phyloP scores from a whole-genome alignment of 208 protist species.

The Crithidia fasciculata region DNA sequence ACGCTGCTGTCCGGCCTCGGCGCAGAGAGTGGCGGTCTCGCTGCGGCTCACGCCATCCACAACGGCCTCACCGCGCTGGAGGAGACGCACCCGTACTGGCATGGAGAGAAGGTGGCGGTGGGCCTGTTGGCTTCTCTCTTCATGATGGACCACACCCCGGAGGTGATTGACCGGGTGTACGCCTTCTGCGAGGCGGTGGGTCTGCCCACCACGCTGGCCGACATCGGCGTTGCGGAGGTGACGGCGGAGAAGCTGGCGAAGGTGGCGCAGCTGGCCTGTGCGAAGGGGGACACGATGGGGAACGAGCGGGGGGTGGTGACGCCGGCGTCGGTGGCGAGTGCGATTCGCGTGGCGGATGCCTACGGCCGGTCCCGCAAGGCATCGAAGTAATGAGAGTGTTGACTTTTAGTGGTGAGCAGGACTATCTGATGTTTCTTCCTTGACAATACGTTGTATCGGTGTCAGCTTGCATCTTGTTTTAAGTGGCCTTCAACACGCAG shows the following conservation, averaged over 20 bases:
- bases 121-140: conserved; percentile 30
- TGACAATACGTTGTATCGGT: too few species aligned
- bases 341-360: conserved; percentile 21
- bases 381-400: background rate
- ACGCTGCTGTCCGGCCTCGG: conserved; percentile 40
- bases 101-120: conserved; percentile 42
- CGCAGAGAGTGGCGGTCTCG: conserved; percentile 31
- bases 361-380: conserved; percentile 22
- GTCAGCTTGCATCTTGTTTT: too few species aligned
- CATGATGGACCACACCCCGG: conserved; percentile 24
- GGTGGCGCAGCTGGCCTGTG: conserved; percentile 21
- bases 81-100: conserved; percentile 28
- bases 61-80: conserved; percentile 34
- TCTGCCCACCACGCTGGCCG: conserved; percentile 36
- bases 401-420: too few species aligned
- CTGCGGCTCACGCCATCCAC: conserved; percentile 39
- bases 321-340: conserved; percentile 19
- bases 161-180: conserved; percentile 30
- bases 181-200: conserved; percentile 36
- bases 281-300: conserved; percentile 37
- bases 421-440: too few species aligned
- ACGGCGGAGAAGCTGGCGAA: conserved; percentile 24
- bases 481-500: too few species aligned
- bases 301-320: conserved; percentile 34
- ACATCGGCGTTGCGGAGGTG: conserved; percentile 21